Base-by-base conservation (phyloP, 345 rosid genomes). In the Citrus maxima region DNA sequence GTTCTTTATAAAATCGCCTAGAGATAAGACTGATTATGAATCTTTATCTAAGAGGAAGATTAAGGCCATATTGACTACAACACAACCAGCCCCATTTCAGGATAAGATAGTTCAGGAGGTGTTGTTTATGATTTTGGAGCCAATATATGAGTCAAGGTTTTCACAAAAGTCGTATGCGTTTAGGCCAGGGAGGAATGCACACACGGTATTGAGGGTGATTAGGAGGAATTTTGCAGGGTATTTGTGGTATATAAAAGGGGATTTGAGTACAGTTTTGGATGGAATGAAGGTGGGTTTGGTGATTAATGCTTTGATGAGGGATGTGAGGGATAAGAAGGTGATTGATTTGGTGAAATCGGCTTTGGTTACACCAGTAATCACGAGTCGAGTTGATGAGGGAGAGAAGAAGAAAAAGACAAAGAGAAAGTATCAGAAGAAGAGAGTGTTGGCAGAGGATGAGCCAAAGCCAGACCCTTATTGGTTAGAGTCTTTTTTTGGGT, bases 381-480 rank as follows among this genome's bases (percentile, higher is more conserved):
- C 92, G 0, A 91, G 72, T 73, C 80, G 63, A 16, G 75, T 83
- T 12, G 97, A 90, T 65, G 93, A 74, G 38, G 90, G 84, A 5
- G 88, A 85, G 75, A 89, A 89, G 87, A 91, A 89, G 93, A 92
- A 90, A 84, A 90, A 84, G 86, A 87, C 49, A n/a, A 96, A 89
- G 86, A 87, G 98, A 65, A 95, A 93, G 86, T 90, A 94, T 87
- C 95, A 94, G 86, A 96, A 96, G 75, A 96, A 96, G 86, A 88
- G 90, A 67, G 99, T 94, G 25, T 82, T 96, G 71, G 99, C 98
- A 10, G 99, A 96, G 4, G 98, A 96, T 83, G 99, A 96, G 83
- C 98, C 98, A 0, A 94, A 96, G 86, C 99, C 99, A 24, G 98
- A 96, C 78, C 99, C 99, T 19, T 94, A 96, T 80, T 96, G 99